Evolutionary conservation across 176 grass and related monocot species (phyloP).

Genomic region (Miscanthus lutarioriparius): DNA sequence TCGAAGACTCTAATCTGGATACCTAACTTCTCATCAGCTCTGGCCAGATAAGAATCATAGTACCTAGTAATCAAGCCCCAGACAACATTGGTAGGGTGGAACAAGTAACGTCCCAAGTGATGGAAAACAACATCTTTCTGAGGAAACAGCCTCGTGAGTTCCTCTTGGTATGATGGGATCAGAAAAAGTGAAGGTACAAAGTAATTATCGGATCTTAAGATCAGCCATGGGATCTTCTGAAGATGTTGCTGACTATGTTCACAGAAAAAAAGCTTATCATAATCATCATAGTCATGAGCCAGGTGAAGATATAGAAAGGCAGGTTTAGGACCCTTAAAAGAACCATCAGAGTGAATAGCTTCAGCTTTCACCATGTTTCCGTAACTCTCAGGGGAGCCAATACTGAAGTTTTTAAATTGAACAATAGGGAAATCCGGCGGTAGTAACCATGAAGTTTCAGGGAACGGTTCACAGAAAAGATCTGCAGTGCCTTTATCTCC

Average conservation of each 20-base stretch:
- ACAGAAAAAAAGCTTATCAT: conserved; percentile 69
- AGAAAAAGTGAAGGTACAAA: conserved; percentile 70
- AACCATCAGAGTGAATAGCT: conserved; percentile 27
- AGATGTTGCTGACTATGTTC: conserved; percentile 58
- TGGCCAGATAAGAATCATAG: conserved; percentile 72
- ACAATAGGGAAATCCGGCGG: conserved; percentile 51
- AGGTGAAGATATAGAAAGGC: conserved; percentile 60
- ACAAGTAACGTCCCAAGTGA: conserved; percentile 68
- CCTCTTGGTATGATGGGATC: conserved; percentile 53
- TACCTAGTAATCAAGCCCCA: conserved; percentile 78
- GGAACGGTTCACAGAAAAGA: conserved; percentile 81
- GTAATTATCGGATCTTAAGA: conserved; percentile 62
- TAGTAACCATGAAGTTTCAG: conserved; percentile 63
- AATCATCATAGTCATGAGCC: conserved; percentile 52
- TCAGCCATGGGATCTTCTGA: conserved; percentile 53
- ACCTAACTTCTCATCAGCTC: conserved; percentile 72
- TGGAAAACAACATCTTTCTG: conserved; percentile 62
- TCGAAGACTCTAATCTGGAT: conserved; percentile 92
- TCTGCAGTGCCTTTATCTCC: conserved; percentile 36
- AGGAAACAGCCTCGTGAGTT: conserved; percentile 57
- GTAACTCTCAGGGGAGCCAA: conserved; percentile 48
- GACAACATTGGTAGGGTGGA: conserved; percentile 65
- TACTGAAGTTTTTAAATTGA: conserved; percentile 42
- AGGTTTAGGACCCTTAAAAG: conserved; percentile 18
- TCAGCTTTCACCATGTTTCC: conserved; percentile 54